Evolutionary conservation across 345 rosid genomes (phyloP).

Genomic region (Sisymbrium altissimum): DNA sequence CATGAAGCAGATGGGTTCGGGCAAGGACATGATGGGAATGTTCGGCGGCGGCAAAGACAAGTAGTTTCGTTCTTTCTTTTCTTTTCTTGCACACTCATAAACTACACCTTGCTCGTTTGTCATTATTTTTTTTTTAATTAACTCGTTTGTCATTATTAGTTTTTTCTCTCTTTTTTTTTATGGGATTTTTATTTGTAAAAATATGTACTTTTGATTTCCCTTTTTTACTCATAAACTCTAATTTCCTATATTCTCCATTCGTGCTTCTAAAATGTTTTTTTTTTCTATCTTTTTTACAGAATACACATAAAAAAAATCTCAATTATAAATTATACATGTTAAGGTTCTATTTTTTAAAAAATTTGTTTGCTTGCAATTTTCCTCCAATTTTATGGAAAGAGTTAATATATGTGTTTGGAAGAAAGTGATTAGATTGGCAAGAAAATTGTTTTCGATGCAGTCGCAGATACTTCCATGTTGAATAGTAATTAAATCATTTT

Average conservation of each 20-base stretch:
- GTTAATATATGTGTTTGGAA: not conserved
- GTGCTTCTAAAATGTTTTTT: not conserved
- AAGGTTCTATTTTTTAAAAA: not conserved
- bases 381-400: not conserved
- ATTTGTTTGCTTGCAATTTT: not conserved
- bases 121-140: not conserved
- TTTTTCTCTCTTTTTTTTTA: not conserved
- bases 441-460: not conserved
- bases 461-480: not conserved
- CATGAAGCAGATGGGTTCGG: constrained; percentile 91
- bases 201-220: not conserved
- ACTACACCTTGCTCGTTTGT: not conserved
- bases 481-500: constrained; percentile 1
- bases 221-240: not conserved
- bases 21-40: constrained; percentile 95
- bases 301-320: not conserved
- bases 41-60: constrained; percentile 70
- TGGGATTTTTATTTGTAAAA: not conserved
- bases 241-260: not conserved
- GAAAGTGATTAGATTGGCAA: no score
- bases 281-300: not conserved
- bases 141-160: not conserved
- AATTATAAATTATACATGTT: no score
- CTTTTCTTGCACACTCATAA: not conserved
- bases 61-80: constrained; percentile 7